Evolutionary conservation across 2,329 filamentous ascomycete genomes (phyloP).

Genomic region (Fusarium temperatum): DNA sequence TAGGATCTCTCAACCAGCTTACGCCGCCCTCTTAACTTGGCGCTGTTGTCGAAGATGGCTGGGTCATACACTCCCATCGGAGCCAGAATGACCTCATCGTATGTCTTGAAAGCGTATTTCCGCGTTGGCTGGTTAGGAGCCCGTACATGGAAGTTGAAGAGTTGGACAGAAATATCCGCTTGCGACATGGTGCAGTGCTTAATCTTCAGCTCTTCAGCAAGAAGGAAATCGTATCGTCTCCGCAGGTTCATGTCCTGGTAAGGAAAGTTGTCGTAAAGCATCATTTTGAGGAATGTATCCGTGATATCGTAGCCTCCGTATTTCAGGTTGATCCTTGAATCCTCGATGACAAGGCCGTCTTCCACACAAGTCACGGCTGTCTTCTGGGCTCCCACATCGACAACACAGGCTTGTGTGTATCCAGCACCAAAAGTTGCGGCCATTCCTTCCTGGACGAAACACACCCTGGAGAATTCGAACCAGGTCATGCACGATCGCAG

Average conservation of each 20-base stretch:
- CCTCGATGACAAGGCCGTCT: constrained; percentile 92
- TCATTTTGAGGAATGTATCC: constrained; percentile 96
- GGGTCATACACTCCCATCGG: constrained; percentile 96
- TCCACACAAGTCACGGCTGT: constrained; percentile 97
- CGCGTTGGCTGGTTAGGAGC: constrained; percentile 87
- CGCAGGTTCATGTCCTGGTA: constrained; percentile 94
- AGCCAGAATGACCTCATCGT: constrained; percentile 94
- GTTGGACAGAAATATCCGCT: constrained; percentile 86
- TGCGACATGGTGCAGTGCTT: constrained; percentile 94
- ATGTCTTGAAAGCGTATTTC: constrained; percentile 96
- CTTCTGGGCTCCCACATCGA: constrained; percentile 97
- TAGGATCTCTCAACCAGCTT: constrained; percentile 87
- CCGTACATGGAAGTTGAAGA: constrained; percentile 89
- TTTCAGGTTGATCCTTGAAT: constrained; percentile 94
- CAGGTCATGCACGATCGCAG: constrained; percentile 87
- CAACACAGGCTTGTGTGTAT: constrained; percentile 92
- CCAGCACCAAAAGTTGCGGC: constrained; percentile 95
- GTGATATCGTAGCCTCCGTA: constrained; percentile 93
- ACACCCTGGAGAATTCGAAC: constrained; percentile 88
- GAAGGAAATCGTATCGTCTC: constrained; percentile 87
- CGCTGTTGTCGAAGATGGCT: constrained; percentile 81
- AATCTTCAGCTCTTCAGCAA: constrained; percentile 95
- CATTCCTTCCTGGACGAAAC: constrained; percentile 95
- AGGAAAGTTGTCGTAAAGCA: constrained; percentile 95
- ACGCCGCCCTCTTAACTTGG: constrained; percentile 81